phyloP scores from a whole-genome alignment of 2,329 filamentous ascomycete species.

The Fonsecaea pugnacius region DNA sequence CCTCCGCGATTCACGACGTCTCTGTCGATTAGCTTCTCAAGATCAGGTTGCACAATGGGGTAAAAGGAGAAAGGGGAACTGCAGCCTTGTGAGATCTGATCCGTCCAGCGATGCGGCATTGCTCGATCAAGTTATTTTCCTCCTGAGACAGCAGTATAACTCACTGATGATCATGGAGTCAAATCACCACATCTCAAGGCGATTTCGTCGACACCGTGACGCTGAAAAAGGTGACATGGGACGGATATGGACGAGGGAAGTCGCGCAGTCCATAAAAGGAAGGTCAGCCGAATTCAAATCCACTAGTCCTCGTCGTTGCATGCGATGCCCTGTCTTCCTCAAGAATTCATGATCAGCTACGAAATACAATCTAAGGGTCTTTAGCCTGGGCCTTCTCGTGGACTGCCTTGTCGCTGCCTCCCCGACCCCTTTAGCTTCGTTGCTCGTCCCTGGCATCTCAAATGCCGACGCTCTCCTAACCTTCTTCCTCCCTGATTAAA shows the following conservation, averaged over 20 bases:
- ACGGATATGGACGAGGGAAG: background rate
- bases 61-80: background rate
- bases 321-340: background rate
- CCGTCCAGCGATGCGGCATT: background rate
- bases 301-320: background rate
- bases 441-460: background rate
- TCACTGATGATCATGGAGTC: no score
- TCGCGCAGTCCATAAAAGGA: background rate
- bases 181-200: no score
- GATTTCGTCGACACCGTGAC: no score
- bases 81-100: background rate
- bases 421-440: background rate
- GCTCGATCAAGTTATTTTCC: background rate
- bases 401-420: background rate
- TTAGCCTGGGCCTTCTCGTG: background rate
- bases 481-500: background rate
- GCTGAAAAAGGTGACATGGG: background rate
- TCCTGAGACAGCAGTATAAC: no score
- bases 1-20: background rate
- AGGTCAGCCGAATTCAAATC: background rate
- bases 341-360: background rate
- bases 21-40: conserved; percentile 2
- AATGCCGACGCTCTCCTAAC: background rate
- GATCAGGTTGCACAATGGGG: conserved; percentile 29
- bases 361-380: background rate